phyloP scores from a whole-genome alignment of 1,284 basidiomycete genomes.

The Leccinum pachyderme region DNA sequence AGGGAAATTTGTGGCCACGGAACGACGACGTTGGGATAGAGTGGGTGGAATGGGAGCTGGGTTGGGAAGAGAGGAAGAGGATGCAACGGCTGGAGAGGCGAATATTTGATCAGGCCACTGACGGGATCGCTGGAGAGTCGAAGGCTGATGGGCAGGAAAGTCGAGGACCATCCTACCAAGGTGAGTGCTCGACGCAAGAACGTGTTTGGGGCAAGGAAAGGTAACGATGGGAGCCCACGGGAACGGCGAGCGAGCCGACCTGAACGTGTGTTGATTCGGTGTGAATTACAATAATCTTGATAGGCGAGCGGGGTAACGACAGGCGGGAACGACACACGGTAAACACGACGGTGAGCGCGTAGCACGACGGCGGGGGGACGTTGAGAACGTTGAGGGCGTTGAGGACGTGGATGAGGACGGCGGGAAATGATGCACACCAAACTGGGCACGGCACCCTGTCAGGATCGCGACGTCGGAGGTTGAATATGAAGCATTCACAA shows the following conservation, averaged over 20 bases:
- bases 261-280: conserved; percentile 11
- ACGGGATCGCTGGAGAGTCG: conserved; percentile 39
- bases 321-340: conserved; percentile 11
- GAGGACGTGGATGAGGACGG: conserved; percentile 5
- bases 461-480: conserved; percentile 26
- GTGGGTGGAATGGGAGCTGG: conserved; percentile 36
- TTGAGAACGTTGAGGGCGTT: conserved; percentile 7
- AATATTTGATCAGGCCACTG: conserved; percentile 48
- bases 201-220: background rate
- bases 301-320: background rate
- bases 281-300: conserved; percentile 19
- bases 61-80: conserved; percentile 37
- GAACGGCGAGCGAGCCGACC: conserved; percentile 11
- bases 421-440: conserved; percentile 3
- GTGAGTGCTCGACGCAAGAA: background rate
- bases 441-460: conserved; percentile 15
- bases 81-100: conserved; percentile 26
- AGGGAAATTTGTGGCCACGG: conserved; percentile 58
- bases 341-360: conserved; percentile 15
- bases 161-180: conserved; percentile 51
- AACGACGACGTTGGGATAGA: conserved; percentile 56
- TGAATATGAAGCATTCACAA: conserved; percentile 23
- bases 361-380: conserved; percentile 6
- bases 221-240: background rate
- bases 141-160: conserved; percentile 44